Evolutionary conservation across 2,329 filamentous ascomycete species (phyloP).

Genomic region (Grosmannia serpens): DNA sequence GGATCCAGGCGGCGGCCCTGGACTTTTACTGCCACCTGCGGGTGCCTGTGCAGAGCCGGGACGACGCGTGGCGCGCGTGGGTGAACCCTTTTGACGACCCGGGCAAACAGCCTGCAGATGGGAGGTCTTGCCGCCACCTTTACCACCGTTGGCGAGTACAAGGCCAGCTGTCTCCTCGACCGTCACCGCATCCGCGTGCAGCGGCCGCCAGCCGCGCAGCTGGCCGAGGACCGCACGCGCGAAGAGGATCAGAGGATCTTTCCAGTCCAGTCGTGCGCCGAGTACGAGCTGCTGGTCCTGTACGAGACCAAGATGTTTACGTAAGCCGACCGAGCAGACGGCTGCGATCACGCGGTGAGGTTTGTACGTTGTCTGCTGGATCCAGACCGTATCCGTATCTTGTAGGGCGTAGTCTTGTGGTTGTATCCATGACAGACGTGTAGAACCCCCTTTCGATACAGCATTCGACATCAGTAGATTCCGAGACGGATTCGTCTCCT

Average conservation of each 20-base stretch:
- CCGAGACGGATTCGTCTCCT: too few species aligned
- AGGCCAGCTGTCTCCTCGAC: neutral
- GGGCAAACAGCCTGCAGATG: neutral
- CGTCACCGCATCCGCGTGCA: neutral
- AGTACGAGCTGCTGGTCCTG: neutral
- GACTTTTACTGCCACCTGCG: neutral
- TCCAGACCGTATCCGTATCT: too few species aligned
- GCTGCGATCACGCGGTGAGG: too few species aligned
- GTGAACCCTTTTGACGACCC: neutral
- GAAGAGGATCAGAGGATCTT: neutral
- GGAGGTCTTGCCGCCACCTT: neutral
- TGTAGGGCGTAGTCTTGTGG: too few species aligned
- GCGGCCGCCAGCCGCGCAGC: neutral
- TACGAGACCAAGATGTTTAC: neutral
- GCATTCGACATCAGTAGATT: too few species aligned
- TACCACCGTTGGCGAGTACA: neutral
- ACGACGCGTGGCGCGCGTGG: neutral
- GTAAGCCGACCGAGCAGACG: too few species aligned
- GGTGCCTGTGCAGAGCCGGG: neutral
- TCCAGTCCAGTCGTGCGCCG: neutral
- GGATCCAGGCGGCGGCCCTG: neutral
- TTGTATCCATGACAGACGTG: too few species aligned
- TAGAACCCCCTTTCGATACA: too few species aligned
- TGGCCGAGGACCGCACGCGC: neutral
- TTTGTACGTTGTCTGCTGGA: too few species aligned